phyloP scores from a whole-genome alignment of 352 stramenopile species.

The Pythium coloratum region DNA sequence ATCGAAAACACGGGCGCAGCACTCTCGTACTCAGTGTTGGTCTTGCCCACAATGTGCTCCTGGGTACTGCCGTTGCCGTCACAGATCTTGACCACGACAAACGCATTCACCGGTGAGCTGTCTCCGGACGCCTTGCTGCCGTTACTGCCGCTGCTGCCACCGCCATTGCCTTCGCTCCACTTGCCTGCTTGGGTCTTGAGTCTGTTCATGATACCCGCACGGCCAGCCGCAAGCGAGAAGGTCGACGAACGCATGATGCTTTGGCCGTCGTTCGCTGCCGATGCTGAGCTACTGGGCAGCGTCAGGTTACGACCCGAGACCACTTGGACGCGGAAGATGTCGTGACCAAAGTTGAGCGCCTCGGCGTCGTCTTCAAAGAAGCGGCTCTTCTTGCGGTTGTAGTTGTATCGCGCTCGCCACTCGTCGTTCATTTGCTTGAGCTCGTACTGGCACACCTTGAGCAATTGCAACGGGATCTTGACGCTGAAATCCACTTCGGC shows the following conservation, averaged over 20 bases:
- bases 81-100: constrained; percentile 73
- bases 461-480: constrained; percentile 76
- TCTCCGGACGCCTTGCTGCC: constrained; percentile 16
- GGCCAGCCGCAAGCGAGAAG: constrained; percentile 48
- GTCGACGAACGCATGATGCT: constrained; percentile 33
- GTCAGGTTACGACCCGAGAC: constrained; percentile 58
- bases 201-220: constrained; percentile 61
- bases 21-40: constrained; percentile 85
- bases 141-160: constrained; percentile 16
- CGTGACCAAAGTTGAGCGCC: constrained; percentile 73
- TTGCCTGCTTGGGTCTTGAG: constrained; percentile 65
- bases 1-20: constrained; percentile 67
- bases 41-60: constrained; percentile 72
- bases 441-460: constrained; percentile 70
- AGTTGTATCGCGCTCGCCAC: constrained; percentile 81
- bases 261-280: constrained; percentile 11
- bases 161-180: constrained; percentile 40
- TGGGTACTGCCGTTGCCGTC: constrained; percentile 47
- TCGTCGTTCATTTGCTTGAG: constrained; percentile 70
- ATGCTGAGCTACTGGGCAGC: constrained; percentile 13
- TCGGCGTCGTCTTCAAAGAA: constrained; percentile 82
- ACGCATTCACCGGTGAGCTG: constrained; percentile 44
- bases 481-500: constrained; percentile 79
- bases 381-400: constrained; percentile 69
- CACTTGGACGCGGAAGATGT: constrained; percentile 78